Evolutionary conservation across 2,329 filamentous ascomycete genomes (phyloP).

Genomic region (Tolypocladium pustulatum): DNA sequence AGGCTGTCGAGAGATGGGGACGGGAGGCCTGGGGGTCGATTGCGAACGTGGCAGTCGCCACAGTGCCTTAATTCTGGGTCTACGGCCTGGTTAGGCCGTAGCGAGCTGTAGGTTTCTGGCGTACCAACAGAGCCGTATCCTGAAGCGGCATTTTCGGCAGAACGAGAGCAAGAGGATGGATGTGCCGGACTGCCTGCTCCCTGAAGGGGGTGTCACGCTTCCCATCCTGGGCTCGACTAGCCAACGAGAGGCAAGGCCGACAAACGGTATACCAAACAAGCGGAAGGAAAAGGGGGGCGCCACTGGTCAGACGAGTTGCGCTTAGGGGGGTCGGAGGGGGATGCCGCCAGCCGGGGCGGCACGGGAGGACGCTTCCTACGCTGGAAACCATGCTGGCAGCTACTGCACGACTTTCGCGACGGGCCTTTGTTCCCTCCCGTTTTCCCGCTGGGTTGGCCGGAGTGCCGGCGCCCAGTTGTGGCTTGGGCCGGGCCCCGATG

Average conservation of each 20-base stretch:
- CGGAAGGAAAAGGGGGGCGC: background rate
- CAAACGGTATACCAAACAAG: background rate
- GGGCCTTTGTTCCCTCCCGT: constrained; percentile 8
- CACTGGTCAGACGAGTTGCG: background rate
- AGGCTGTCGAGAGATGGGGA: background rate
- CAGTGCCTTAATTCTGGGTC: background rate
- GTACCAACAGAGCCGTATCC: background rate
- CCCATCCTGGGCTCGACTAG: background rate
- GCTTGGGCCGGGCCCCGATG: background rate
- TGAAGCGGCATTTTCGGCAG: background rate
- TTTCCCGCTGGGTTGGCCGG: background rate
- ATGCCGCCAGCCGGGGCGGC: background rate
- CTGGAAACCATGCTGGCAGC: background rate
- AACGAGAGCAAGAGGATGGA: background rate
- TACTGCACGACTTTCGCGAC: constrained; percentile 3
- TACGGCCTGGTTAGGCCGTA: background rate
- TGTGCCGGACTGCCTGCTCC: background rate
- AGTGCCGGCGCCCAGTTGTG: background rate
- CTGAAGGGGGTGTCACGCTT: background rate
- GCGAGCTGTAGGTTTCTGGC: background rate
- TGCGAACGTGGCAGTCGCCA: background rate
- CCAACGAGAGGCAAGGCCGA: background rate
- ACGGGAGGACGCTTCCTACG: background rate
- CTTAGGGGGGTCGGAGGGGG: background rate
- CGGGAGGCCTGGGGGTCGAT: background rate